Evolutionary conservation across 2,329 filamentous ascomycete species (phyloP).

Genomic region (Phyllosticta capitalensis): DNA sequence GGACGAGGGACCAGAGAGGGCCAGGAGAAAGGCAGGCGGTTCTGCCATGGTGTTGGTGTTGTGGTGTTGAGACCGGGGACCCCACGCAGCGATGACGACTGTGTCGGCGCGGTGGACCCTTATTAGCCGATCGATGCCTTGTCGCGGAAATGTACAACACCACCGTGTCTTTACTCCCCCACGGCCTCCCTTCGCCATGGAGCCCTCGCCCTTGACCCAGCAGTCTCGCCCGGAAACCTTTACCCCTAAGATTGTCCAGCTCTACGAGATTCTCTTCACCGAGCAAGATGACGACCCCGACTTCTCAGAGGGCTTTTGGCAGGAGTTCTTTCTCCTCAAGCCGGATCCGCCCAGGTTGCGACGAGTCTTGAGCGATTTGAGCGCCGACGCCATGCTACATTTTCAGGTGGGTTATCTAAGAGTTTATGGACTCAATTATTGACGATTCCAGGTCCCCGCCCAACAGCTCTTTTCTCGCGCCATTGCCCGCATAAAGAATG

Average conservation of each 20-base stretch:
- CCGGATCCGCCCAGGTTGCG: constrained; percentile 65
- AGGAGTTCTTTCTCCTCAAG: constrained; percentile 83
- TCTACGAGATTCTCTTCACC: constrained; percentile 74
- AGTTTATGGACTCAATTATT: constrained; percentile 1
- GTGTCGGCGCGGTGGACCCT: not conserved
- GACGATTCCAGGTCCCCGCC: constrained; percentile 47
- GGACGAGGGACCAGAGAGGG: constrained; percentile 81
- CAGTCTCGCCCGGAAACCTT: constrained; percentile 84
- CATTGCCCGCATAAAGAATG: constrained; percentile 57
- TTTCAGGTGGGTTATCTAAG: constrained; percentile 47
- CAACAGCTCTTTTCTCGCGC: constrained; percentile 69
- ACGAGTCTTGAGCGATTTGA: constrained; percentile 58
- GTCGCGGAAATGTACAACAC: constrained; percentile 9
- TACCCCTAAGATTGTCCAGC: constrained; percentile 83
- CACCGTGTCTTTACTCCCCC: constrained; percentile 3
- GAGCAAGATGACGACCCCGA: constrained; percentile 51
- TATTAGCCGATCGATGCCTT: not conserved
- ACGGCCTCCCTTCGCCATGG: constrained; percentile 47
- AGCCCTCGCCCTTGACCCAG: constrained; percentile 86
- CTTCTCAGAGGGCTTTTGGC: constrained; percentile 86
- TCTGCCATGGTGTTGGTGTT: constrained; percentile 1
- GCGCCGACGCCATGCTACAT: constrained; percentile 65
- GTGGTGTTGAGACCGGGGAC: constrained; percentile 1
- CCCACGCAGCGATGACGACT: constrained; percentile 8
- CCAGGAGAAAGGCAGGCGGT: constrained; percentile 51